A percentile compares a stretch with the other conserved stretches of the same genome.
Conservation (phyloP, 768 basidiomycete species). For the Hydnomerulius pinastri region DNA sequence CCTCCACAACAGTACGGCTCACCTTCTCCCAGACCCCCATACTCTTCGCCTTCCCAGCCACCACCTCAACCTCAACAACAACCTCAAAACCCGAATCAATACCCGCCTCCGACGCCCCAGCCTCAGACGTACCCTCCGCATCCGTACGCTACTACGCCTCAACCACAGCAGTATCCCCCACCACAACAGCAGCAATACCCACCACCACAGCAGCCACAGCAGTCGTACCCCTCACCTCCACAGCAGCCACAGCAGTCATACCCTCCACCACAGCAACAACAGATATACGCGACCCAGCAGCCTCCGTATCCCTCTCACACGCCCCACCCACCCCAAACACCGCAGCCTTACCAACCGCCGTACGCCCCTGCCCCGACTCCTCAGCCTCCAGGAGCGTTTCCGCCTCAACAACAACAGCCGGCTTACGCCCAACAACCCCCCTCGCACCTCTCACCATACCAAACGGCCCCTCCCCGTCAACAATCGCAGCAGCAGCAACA, state of each 20-base stretch:
- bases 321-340: conserved; percentile 10
- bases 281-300: conserved; percentile 13
- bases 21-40: neutral
- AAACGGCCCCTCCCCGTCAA: neutral
- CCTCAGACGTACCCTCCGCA: conserved; percentile 13
- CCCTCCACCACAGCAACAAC: conserved; percentile 16
- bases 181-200: conserved; percentile 6
- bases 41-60: neutral
- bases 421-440: conserved; percentile 11
- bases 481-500: conserved; percentile 14
- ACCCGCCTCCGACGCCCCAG: conserved; percentile 8
- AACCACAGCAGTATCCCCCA: conserved; percentile 19
- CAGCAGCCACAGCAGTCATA: conserved; percentile 12
- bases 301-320: conserved; percentile 16
- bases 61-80: conserved; percentile 16
- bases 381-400: neutral
- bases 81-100: conserved; percentile 10
- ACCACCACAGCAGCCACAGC: conserved; percentile 4
- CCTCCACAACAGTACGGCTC: conserved; percentile 15
- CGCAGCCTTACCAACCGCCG: conserved; percentile 19
- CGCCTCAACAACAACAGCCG: neutral
- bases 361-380: conserved; percentile 11
- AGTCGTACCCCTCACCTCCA: too few species aligned
- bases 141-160: neutral
- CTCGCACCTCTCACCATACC: neutral